Conservation (phyloP, 2,329 filamentous ascomycete genomes). For the Colletotrichum godetiae region DNA sequence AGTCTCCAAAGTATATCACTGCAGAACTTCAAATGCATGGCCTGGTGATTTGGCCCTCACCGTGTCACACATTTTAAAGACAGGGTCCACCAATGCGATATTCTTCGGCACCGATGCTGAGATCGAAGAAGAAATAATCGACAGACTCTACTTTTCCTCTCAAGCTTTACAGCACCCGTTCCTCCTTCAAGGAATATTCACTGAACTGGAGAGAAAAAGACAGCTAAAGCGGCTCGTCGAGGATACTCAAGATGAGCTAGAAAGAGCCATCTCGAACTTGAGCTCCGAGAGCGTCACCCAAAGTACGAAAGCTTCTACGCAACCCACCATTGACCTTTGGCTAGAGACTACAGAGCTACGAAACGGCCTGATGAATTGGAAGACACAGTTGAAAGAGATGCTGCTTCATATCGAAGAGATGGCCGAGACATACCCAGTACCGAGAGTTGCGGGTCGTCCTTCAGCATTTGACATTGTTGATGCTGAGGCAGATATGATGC, state of each 20-base stretch:
- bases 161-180: background rate
- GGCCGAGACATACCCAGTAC: background rate
- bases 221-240: background rate
- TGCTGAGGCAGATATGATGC: background rate
- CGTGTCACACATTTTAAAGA: background rate
- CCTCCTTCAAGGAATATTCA: background rate
- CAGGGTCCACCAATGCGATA: background rate
- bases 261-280: background rate
- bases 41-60: background rate
- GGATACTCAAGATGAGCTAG: background rate
- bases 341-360: background rate
- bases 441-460: background rate
- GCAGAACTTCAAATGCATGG: background rate
- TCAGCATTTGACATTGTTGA: background rate
- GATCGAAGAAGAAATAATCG: background rate
- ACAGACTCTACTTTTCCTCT: background rate
- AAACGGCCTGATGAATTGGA: background rate
- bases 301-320: background rate
- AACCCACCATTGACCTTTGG: background rate
- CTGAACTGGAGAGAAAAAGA: background rate
- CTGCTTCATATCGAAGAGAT: background rate
- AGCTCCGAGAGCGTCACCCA: background rate
- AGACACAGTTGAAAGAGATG: background rate
- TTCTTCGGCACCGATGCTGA: background rate
- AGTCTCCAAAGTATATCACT: background rate